Percentiles rank a stretch among this genome's conserved stretches.
Conservation (phyloP, 1,284 basidiomycete genomes). For the Fomitopsis pinicola region DNA sequence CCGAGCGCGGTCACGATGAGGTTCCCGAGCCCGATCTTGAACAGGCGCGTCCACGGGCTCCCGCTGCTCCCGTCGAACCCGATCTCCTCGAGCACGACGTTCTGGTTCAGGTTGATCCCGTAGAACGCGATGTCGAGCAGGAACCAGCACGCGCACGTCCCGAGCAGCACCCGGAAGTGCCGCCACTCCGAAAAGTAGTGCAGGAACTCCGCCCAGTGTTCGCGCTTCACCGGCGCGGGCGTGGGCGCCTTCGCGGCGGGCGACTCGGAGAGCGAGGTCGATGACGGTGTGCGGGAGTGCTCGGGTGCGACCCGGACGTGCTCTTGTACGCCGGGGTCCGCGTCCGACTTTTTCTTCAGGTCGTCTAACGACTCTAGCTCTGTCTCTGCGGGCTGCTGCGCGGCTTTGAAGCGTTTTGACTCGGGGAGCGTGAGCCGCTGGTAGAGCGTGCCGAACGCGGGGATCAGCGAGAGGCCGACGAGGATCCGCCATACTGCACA, state of each 20-base stretch:
- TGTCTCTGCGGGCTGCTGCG: constrained; percentile 31
- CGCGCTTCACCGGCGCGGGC: constrained; percentile 26
- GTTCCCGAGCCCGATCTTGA: constrained; percentile 62
- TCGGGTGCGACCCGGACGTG: constrained; percentile 9
- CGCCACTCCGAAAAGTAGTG: constrained; percentile 54
- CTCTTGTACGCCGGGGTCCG: constrained; percentile 21
- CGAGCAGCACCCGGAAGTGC: constrained; percentile 49
- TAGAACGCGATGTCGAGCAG: constrained; percentile 62
- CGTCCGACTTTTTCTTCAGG: constrained; percentile 34
- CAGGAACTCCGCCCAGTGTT: constrained; percentile 42
- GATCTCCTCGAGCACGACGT: constrained; percentile 66
- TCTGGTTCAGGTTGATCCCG: constrained; percentile 77
- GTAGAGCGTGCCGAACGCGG: constrained; percentile 59
- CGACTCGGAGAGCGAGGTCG: constrained; percentile 4
- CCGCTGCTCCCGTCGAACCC: constrained; percentile 56
- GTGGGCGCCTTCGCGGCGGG: background rate
- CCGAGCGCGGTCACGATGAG: constrained; percentile 70
- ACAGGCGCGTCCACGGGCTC: constrained; percentile 57
- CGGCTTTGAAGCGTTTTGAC: constrained; percentile 50
- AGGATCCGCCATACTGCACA: constrained; percentile 46
- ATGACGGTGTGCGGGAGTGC: constrained; percentile 3
- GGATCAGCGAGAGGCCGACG: constrained; percentile 50
- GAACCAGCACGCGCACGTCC: constrained; percentile 53
- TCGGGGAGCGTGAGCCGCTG: constrained; percentile 75
- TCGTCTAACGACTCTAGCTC: constrained; percentile 29